Base-by-base conservation (phyloP, 2,329 filamentous ascomycete species). In the Verticillium tricorpus region DNA sequence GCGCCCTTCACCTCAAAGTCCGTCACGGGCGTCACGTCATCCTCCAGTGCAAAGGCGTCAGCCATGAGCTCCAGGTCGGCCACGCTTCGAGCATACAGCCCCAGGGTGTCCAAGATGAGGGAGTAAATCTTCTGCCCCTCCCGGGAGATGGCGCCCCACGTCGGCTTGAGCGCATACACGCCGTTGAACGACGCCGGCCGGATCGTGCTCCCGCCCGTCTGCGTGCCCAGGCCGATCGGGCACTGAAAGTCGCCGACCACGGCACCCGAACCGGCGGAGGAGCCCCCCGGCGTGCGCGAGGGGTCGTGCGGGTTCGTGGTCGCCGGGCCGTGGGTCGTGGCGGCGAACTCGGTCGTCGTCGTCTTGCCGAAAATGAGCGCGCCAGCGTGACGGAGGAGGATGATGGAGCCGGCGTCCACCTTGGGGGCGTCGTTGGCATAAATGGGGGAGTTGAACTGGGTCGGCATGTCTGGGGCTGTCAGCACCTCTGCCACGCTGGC, bases 141-240 rank as follows among this genome's bases (percentile, higher is more conserved):
- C 0, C 85, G 77, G 0, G 82, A 85, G 37, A 90, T 81, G 0
- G 84, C 74, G 60, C 83, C 83, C 85, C 85, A 89, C 0, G 87
- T 90, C 2, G 88, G 87, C 69, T 90, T 90, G 60, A 89, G 76
- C 0, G 79, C 86, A 61, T 86, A 90, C 5, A 87, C 77, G 6
- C 87, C 87, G 63, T 85, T 89, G 73, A 84, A 91, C 0, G 85
- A 85, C 0, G 78, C 88, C 0, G 88, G 88, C 0, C 87, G 81
- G 55, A 91, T 84, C 0, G 79, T 84, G 62, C 84, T 87, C 0
- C 88, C 88, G 2, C 83, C 85, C 0, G 88, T 91, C 68, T 91
- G 88, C 0, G 87, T 89, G 0, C 87, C 88, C 0, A 91, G 73
- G 0, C 76, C 81, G 12, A 90, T 67, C 0, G 87, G 85, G 0